These are phyloP conservation scores for Nakazawaea pomicola DNA, from an alignment of 805 yeast genomes.

Conservation along the genomic window DNA sequence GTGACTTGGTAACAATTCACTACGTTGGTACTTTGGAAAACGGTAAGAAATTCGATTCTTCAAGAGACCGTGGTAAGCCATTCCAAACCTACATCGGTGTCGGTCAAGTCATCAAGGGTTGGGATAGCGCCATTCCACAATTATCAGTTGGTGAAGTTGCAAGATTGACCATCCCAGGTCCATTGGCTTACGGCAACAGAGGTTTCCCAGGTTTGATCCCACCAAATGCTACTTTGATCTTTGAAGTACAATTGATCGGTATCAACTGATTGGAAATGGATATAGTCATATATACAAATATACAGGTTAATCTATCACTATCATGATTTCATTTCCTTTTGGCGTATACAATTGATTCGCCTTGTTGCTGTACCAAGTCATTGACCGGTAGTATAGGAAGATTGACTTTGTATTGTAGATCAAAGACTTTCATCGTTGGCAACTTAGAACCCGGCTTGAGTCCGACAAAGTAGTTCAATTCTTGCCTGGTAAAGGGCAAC, in stretches of 20 bases:
- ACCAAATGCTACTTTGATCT: constrained; percentile 89
- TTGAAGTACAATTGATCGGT: constrained; percentile 70
- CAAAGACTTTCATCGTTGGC: constrained; percentile 64
- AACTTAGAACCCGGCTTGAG: constrained; percentile 31
- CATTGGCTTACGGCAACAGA: constrained; percentile 88
- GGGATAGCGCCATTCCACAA: constrained; percentile 94
- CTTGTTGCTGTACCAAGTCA: constrained; percentile 22
- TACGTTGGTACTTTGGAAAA: constrained; percentile 93
- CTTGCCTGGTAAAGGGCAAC: constrained; percentile 55
- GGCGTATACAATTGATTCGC: constrained; percentile 21
- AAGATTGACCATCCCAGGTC: constrained; percentile 85
- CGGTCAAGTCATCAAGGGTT: constrained; percentile 94
- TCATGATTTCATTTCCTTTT: too few species aligned
- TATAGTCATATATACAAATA: too few species aligned
- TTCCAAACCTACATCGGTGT: constrained; percentile 93
- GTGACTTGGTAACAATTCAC: constrained; percentile 90
- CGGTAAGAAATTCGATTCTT: constrained; percentile 94
- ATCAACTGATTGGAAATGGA: constrained; percentile 48
- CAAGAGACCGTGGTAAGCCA: constrained; percentile 92
- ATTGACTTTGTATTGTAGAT: constrained; percentile 60
- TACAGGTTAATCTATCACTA: too few species aligned
- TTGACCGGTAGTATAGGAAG: constrained; percentile 46
- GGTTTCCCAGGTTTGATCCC: constrained; percentile 98
- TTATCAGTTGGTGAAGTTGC: constrained; percentile 93
- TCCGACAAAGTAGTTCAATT: constrained; percentile 25